Evolutionary conservation across 805 yeast species (phyloP).

Genomic region (Ogataea pignaliae): DNA sequence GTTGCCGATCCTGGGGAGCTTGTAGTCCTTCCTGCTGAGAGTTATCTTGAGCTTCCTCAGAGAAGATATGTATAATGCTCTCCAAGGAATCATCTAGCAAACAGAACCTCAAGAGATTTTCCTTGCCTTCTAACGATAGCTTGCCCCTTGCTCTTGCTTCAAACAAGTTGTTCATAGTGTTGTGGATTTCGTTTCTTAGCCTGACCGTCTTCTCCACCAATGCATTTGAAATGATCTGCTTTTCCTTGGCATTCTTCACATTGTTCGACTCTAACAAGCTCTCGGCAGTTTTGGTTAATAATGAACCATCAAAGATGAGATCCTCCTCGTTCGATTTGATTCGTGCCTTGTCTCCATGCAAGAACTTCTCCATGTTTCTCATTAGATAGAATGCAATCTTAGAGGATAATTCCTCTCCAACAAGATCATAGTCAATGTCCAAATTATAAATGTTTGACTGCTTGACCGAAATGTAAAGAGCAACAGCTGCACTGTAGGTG

Average conservation of each 20-base stretch:
- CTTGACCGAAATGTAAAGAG: conserved; percentile 48
- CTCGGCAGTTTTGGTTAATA: conserved; percentile 71
- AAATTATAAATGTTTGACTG: conserved; percentile 44
- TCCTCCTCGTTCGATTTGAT: conserved; percentile 41
- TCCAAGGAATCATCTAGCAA: conserved; percentile 51
- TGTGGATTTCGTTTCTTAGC: conserved; percentile 47
- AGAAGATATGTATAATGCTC: conserved; percentile 45
- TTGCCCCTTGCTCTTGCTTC: conserved; percentile 41
- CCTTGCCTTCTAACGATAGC: conserved; percentile 51
- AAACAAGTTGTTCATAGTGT: conserved; percentile 46
- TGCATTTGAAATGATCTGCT: conserved; percentile 44
- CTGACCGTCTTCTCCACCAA: conserved; percentile 47
- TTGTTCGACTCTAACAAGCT: conserved; percentile 45
- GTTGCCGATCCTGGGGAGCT: neutral
- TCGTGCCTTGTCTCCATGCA: conserved; percentile 29
- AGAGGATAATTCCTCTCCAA: conserved; percentile 47
- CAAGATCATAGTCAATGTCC: conserved; percentile 50
- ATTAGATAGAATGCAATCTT: conserved; percentile 52
- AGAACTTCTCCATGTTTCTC: conserved; percentile 49
- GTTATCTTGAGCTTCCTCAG: conserved; percentile 19
- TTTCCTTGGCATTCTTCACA: conserved; percentile 30
- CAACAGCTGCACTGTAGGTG: conserved; percentile 39
- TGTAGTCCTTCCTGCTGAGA: neutral
- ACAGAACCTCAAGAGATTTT: conserved; percentile 48
- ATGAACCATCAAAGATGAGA: conserved; percentile 69